These are phyloP conservation scores for Tricholomella constricta DNA, from an alignment of 768 basidiomycete species.

Conservation along the genomic window DNA sequence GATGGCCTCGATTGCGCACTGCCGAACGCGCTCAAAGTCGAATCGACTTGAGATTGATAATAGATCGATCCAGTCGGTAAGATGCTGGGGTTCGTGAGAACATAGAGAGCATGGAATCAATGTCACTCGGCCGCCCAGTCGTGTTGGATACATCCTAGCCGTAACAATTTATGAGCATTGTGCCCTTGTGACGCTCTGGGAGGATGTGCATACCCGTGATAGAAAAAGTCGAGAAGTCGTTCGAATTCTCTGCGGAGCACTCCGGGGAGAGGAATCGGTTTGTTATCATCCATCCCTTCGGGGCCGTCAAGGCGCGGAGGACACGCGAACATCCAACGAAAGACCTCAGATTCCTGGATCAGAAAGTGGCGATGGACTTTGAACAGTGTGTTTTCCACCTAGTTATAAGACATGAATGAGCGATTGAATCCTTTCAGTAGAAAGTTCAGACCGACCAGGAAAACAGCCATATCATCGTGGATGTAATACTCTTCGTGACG, in stretches of 20 bases:
- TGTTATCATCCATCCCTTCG: slow-evolving; percentile 31
- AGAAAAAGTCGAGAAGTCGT: slow-evolving; percentile 53
- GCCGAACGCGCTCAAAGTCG: slow-evolving; percentile 35
- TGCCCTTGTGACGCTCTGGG: neutral
- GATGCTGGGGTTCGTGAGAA: slow-evolving; percentile 11
- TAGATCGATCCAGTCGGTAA: slow-evolving; percentile 38
- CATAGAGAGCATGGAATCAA: too few species aligned
- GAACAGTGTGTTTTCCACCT: slow-evolving; percentile 37
- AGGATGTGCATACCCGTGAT: slow-evolving; percentile 28
- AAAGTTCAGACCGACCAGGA: neutral
- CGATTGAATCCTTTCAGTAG: neutral
- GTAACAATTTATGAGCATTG: neutral
- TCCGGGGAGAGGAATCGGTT: slow-evolving; percentile 43
- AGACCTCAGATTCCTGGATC: neutral
- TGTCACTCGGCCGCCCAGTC: too few species aligned
- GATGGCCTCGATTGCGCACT: slow-evolving; percentile 34
- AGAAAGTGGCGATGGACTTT: slow-evolving; percentile 16
- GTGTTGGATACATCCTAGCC: neutral
- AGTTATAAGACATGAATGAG: neutral
- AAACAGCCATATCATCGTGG: slow-evolving; percentile 2
- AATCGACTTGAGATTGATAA: slow-evolving; percentile 42
- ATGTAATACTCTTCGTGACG: slow-evolving; percentile 8
- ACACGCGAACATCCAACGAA: slow-evolving; percentile 1
- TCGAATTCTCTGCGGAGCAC: slow-evolving; percentile 47
- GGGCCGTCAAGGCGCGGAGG: neutral